Evolutionary conservation across 2,329 filamentous ascomycete genomes (phyloP), one percentile per base, ranked within the genome.

Genomic region (Dactylellina haptotyla): DNA sequence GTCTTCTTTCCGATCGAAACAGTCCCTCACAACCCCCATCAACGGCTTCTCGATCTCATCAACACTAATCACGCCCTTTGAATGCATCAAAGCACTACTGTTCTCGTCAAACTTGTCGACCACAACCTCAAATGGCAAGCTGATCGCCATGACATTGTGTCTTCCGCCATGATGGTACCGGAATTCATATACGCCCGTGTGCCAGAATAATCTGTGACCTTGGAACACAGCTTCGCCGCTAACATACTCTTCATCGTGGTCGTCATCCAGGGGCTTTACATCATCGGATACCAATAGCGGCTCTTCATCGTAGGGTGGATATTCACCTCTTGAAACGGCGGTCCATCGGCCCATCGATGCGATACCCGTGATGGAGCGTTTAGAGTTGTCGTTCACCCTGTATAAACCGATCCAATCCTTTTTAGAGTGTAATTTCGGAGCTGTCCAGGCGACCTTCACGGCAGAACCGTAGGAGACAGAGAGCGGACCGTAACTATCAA

Each of bases 121-220:
- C 48, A 89, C 88, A 65, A 98, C 90, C 81, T 97, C 94, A 78
- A 99, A 99, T 0, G 95, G 93, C 77, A 92, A 87, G 3, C 93
- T 97, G 73, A 98, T 91, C 16, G 92, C 88, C 91, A 99, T 95
- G 79, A 96, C 93, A 76, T 90, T 92, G 82, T 99, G 93, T 78
- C 90, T 90, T 64, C 93, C 93, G 77, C 92, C 89, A 81, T 99
- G 95, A 81, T 99, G 95, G 82, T 97, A 97, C 41, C 95, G 89
- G 83, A 99, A 96, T 79, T 99, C 95, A 79, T 97, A 99, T 2
- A 96, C 91, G 62, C 95, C 95, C 74, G 94, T 91, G 0, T 91
- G 96, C 95, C 95, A 99, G 89, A 92, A 99, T 1, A 97, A 86
- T 82, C 96, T 97, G 82, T 98, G 93, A 51, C 95, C 93, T 8